phyloP scores from a whole-genome alignment of 139 green algal genomes.

The Micractinium sp. region DNA sequence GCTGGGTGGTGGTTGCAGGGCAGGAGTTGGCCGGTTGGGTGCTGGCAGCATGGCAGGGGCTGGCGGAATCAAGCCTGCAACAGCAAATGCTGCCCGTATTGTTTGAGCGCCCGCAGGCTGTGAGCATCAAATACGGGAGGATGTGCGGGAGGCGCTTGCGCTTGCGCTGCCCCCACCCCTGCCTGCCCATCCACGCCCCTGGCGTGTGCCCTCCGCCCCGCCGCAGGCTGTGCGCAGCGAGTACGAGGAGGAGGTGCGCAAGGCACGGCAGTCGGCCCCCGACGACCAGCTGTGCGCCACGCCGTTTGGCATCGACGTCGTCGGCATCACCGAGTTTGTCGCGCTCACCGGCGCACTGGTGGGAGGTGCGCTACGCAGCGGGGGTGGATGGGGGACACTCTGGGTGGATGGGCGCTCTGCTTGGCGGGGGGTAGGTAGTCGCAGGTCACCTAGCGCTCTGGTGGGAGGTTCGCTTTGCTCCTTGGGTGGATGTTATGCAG shows the following conservation, averaged over 20 bases:
- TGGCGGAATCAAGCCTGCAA: too few relatives aligned
- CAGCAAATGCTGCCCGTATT: too few relatives aligned
- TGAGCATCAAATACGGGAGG: not conserved
- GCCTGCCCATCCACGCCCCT: not conserved
- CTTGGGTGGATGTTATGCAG: too few relatives aligned
- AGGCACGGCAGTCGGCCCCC: not conserved
- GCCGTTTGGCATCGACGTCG: constrained; percentile 95
- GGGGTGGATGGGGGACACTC: too few relatives aligned
- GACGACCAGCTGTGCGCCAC: constrained; percentile 91
- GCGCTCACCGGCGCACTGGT: constrained; percentile 82
- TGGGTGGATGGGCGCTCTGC: too few relatives aligned
- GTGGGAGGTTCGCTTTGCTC: constrained; percentile 50
- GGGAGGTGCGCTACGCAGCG: constrained; percentile 40
- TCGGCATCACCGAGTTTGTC: constrained; percentile 94
- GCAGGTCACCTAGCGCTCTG: too few relatives aligned
- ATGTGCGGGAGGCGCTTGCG: not conserved
- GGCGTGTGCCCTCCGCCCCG: not conserved
- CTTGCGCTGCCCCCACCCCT: not conserved
- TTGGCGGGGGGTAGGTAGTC: too few relatives aligned
- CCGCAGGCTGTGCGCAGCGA: constrained; percentile 29
- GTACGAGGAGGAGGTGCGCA: constrained; percentile 39
- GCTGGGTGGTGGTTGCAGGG: not conserved
- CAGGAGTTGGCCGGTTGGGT: not conserved
- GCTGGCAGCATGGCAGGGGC: not conserved
- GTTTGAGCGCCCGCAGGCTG: not conserved